These are phyloP conservation scores for Teratosphaeria destructans DNA, from an alignment of 2,329 filamentous ascomycete species.

Conservation along the genomic window DNA sequence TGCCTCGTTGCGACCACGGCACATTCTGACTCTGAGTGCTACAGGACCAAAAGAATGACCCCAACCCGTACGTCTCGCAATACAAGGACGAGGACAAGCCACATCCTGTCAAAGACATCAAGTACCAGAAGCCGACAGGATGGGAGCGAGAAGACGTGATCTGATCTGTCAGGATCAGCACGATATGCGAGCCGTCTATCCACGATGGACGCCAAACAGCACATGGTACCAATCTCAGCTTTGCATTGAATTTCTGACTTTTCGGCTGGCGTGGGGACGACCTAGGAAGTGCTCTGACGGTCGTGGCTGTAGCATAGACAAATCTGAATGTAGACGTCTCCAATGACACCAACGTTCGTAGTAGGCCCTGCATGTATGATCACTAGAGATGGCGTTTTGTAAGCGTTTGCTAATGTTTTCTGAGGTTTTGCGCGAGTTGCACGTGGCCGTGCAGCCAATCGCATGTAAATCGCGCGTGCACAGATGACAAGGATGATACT, in stretches of 20 bases:
- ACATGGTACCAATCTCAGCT: not conserved
- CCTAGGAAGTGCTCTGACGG: not conserved
- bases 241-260: not conserved
- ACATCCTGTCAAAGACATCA: conserved; percentile 60
- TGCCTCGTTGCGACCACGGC: not conserved
- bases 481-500: not conserved
- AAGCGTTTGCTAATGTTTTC: not conserved
- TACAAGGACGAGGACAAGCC: conserved; percentile 60
- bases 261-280: not conserved
- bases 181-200: not conserved
- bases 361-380: not conserved
- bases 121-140: conserved; percentile 56
- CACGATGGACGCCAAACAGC: not conserved
- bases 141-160: conserved; percentile 80
- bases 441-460: not conserved
- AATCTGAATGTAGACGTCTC: not conserved
- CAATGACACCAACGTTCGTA: not conserved
- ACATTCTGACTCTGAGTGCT: not conserved
- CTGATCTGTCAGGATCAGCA: conserved; percentile 16
- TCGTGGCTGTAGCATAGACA: not conserved
- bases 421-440: not conserved
- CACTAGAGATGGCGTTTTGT: not conserved
- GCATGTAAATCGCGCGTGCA: not conserved
- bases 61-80: conserved; percentile 80
- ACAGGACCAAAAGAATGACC: conserved; percentile 45